Percentiles rank a stretch among this genome's conserved stretches.
These are phyloP conservation scores for Gliomastix tumulicola DNA, from an alignment of 2,329 filamentous ascomycete species.

Conservation along the genomic window DNA sequence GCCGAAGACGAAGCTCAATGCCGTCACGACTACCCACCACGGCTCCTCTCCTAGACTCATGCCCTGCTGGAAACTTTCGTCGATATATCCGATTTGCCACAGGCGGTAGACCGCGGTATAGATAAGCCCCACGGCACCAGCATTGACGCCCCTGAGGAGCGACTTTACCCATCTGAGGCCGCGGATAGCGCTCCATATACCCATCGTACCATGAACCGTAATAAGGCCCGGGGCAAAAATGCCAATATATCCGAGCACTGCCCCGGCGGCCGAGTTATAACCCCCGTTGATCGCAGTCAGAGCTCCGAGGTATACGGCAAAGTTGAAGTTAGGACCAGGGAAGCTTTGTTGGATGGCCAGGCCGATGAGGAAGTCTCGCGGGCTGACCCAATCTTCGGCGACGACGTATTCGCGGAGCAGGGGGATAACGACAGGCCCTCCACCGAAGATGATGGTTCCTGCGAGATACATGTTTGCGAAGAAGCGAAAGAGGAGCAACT, in stretches of 20 bases:
- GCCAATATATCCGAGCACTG: slow-evolving; percentile 37
- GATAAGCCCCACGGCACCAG: slow-evolving; percentile 48
- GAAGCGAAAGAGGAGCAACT: slow-evolving; percentile 46
- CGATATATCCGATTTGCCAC: slow-evolving; percentile 53
- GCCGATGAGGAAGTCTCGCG: slow-evolving; percentile 65
- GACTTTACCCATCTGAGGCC: slow-evolving; percentile 31
- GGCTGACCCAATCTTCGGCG: slow-evolving; percentile 60
- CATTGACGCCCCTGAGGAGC: slow-evolving; percentile 40
- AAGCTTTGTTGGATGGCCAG: slow-evolving; percentile 68
- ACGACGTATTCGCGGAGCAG: slow-evolving; percentile 59
- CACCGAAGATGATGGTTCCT: slow-evolving; percentile 61
- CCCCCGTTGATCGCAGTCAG: slow-evolving; percentile 33
- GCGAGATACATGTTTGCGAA: slow-evolving; percentile 70
- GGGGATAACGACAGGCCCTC: slow-evolving; percentile 59
- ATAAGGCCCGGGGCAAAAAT: slow-evolving; percentile 41
- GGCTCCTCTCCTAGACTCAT: slow-evolving; percentile 45
- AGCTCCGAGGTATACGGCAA: slow-evolving; percentile 47
- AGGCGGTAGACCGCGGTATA: slow-evolving; percentile 55
- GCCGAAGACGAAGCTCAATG: slow-evolving; percentile 21
- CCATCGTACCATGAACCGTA: slow-evolving; percentile 37
- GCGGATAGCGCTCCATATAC: slow-evolving; percentile 43
- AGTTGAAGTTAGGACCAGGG: slow-evolving; percentile 40
- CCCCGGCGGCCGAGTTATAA: slow-evolving; percentile 28
- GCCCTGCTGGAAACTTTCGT: slow-evolving; percentile 32
- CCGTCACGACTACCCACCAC: slow-evolving; percentile 53